A percentile compares a stretch with the other conserved stretches of the same genome.
phyloP scores from a whole-genome alignment of 2,329 filamentous ascomycete species.

The Dactylellina sp. region DNA sequence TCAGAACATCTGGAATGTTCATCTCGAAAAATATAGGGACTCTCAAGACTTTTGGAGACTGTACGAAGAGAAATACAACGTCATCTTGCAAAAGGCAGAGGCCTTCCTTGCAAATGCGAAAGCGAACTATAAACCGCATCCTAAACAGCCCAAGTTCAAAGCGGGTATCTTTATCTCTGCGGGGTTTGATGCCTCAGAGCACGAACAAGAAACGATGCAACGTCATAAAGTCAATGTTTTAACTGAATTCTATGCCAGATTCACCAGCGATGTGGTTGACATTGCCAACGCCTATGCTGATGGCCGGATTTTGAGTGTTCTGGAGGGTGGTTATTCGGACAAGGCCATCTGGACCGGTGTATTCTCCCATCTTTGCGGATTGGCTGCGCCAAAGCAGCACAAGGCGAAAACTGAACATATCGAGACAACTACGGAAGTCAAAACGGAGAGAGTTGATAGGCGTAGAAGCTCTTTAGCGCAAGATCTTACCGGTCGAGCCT shows the following conservation, averaged over 20 bases:
- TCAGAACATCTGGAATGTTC: slow-evolving; percentile 95
- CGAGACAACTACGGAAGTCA: slow-evolving; percentile 9
- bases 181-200: slow-evolving; percentile 96
- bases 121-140: slow-evolving; percentile 70
- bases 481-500: slow-evolving; percentile 36
- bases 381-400: slow-evolving; percentile 69
- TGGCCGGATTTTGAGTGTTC: slow-evolving; percentile 88
- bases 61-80: slow-evolving; percentile 81
- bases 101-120: slow-evolving; percentile 71
- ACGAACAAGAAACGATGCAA: slow-evolving; percentile 93
- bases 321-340: slow-evolving; percentile 97
- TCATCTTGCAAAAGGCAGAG: slow-evolving; percentile 85
- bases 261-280: slow-evolving; percentile 85
- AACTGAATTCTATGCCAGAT: slow-evolving; percentile 92
- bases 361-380: slow-evolving; percentile 86
- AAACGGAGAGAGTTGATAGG: slow-evolving; percentile 60
- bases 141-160: slow-evolving; percentile 65
- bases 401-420: slow-evolving; percentile 5
- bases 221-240: slow-evolving; percentile 95
- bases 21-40: slow-evolving; percentile 86
- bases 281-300: slow-evolving; percentile 85
- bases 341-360: slow-evolving; percentile 88
- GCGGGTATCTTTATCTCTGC: slow-evolving; percentile 94
- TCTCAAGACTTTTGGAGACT: slow-evolving; percentile 87
- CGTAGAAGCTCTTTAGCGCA: slow-evolving; percentile 61